Evolutionary conservation across 352 stramenopile species (phyloP).

Genomic region (Globisporangium iwayamae): DNA sequence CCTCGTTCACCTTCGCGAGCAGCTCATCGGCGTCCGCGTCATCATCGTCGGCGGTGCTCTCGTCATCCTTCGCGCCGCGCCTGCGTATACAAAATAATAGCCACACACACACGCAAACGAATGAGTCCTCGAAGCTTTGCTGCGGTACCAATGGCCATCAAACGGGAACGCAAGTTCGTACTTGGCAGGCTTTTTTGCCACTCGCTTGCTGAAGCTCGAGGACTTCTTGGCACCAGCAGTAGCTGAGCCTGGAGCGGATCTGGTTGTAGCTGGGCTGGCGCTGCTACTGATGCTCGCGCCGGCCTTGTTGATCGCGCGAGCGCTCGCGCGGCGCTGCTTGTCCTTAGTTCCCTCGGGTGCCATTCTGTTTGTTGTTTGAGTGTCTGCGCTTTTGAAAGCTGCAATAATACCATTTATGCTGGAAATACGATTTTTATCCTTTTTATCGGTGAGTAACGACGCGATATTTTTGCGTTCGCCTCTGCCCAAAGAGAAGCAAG

Average conservation of each 20-base stretch:
- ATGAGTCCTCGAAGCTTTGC: neutral
- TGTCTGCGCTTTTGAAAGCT: too few species aligned
- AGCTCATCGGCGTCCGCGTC: constrained; percentile 34
- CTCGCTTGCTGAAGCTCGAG: neutral
- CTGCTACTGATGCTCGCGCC: constrained; percentile 11
- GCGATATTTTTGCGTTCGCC: too few species aligned
- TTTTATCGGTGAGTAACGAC: too few species aligned
- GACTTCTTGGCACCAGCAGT: neutral
- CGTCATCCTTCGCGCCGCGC: constrained; percentile 3
- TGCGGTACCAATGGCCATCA: too few species aligned
- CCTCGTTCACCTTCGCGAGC: constrained; percentile 38
- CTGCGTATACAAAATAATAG: neutral
- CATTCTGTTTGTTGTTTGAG: neutral
- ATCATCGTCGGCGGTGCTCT: constrained; percentile 18
- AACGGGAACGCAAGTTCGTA: neutral
- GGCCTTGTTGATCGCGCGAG: constrained; percentile 13
- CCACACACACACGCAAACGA: neutral
- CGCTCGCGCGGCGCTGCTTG: constrained; percentile 3
- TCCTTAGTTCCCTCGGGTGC: neutral
- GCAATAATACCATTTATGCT: too few species aligned
- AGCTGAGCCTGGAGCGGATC: neutral
- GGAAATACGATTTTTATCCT: too few species aligned
- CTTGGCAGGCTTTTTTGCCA: constrained; percentile 2
- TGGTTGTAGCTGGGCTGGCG: neutral
- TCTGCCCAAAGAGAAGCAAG: too few species aligned